A percentile compares a stretch with the other conserved stretches of the same genome.
These are phyloP conservation scores for Suillus ampliporus DNA, from an alignment of 768 basidiomycete species.

Conservation along the genomic window DNA sequence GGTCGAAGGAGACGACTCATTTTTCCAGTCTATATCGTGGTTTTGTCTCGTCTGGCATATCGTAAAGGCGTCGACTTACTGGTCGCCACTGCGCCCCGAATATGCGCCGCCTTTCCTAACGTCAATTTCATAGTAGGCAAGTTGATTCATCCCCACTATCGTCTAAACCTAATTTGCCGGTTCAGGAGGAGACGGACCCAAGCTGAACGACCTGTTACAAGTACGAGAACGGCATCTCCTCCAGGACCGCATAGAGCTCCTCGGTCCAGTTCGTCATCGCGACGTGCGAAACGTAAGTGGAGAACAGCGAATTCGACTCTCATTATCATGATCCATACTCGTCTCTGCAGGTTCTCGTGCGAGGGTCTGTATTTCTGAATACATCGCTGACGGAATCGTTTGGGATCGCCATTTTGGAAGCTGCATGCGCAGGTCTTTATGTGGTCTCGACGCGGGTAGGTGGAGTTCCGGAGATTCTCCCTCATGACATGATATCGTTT, in stretches of 20 bases:
- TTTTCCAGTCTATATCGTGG: constrained; percentile 82
- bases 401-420: constrained; percentile 97
- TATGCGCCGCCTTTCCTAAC: constrained; percentile 84
- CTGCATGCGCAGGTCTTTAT: constrained; percentile 92
- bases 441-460: constrained; percentile 95
- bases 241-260: constrained; percentile 89
- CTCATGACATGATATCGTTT: constrained; percentile 94
- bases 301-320: neutral
- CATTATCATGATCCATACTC: constrained; percentile 5
- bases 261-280: constrained; percentile 79
- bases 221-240: constrained; percentile 91
- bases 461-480: constrained; percentile 94
- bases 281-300: constrained; percentile 80
- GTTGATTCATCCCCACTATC: constrained; percentile 18
- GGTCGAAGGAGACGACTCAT: neutral
- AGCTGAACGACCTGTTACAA: constrained; percentile 92
- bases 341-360: constrained; percentile 69
- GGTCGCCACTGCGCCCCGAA: constrained; percentile 88
- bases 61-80: constrained; percentile 97
- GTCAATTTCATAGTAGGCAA: constrained; percentile 88
- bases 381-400: constrained; percentile 97
- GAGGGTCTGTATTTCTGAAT: constrained; percentile 92
- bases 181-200: constrained; percentile 94
- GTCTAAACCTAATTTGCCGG: constrained; percentile 4
- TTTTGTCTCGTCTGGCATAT: constrained; percentile 89